These are phyloP conservation scores for Auriculariales sp. DNA, from an alignment of 768 basidiomycete genomes.

Conservation along the genomic window DNA sequence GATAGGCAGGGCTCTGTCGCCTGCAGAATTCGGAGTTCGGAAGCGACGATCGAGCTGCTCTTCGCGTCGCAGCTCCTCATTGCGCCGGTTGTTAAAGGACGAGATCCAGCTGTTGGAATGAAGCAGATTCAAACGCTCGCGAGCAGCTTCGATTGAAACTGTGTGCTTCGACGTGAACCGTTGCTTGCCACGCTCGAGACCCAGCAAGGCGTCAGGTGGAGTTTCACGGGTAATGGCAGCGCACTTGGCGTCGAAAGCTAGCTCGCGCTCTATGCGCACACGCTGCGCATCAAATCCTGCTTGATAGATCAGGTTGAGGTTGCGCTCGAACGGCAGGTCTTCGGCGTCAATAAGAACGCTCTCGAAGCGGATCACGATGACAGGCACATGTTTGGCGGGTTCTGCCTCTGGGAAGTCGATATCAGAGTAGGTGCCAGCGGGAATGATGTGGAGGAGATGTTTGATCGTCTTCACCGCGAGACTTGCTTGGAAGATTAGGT, in stretches of 20 bases:
- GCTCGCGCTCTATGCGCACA: slow-evolving; percentile 57
- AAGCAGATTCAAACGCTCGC: slow-evolving; percentile 46
- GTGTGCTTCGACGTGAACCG: slow-evolving; percentile 51
- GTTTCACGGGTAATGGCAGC: slow-evolving; percentile 35
- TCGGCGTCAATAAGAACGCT: slow-evolving; percentile 59
- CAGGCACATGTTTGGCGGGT: slow-evolving; percentile 55
- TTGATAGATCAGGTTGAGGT: slow-evolving; percentile 57
- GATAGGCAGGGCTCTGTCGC: not conserved
- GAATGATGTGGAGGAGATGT: slow-evolving; percentile 47
- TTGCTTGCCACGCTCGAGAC: slow-evolving; percentile 31
- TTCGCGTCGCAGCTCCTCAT: slow-evolving; percentile 31
- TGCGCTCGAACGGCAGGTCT: slow-evolving; percentile 75
- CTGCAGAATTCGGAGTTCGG: not conserved
- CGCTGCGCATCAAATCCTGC: slow-evolving; percentile 59
- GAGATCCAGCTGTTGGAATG: slow-evolving; percentile 64
- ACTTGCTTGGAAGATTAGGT: slow-evolving; percentile 56
- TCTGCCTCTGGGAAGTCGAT: slow-evolving; percentile 56
- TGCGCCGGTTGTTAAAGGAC: slow-evolving; percentile 32
- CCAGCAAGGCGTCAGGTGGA: slow-evolving; percentile 10
- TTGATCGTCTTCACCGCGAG: slow-evolving; percentile 59
- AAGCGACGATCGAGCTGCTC: slow-evolving; percentile 18
- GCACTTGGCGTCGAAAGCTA: slow-evolving; percentile 68
- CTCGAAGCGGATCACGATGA: slow-evolving; percentile 41
- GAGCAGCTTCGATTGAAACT: slow-evolving; percentile 58
- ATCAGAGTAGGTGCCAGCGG: slow-evolving; percentile 32